Base-by-base conservation (phyloP, 805 yeast species). In the Priceomyces medius region DNA sequence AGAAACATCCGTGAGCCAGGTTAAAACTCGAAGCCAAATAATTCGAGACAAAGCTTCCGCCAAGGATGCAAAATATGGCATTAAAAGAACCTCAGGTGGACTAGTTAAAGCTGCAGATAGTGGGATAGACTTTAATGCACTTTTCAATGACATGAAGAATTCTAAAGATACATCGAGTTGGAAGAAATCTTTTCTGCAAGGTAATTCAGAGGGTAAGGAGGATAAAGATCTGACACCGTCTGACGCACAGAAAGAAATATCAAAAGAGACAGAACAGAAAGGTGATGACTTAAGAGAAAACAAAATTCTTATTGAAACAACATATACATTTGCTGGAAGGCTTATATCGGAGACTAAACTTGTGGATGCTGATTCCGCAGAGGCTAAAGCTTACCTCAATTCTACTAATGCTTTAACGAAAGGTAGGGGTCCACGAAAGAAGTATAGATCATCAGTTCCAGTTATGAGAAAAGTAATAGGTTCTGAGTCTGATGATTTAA, bases 311-410 rank as follows among this genome's bases (percentile, higher is more conserved):
- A 89, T 91, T 42, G 81, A 78, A 45, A 74, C 93, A 47, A 78
- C 82, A 2, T 91, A 87, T 58, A 85, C 86, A 43, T 91, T 88
- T 73, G 98, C 99, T 0, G 97, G 97, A 4, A 85, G 85, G 52
- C 70, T 80, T 2, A 73, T 85, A 2, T 78, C 84, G 0, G 96
- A 90, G 54, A 82, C 83, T 44, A 88, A 87, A 61, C 70, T 74
- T 62, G 97, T 93, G 1, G 84, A 80, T 35, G 76, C 75, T 6
- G 73, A 79, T 35, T 85, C 96, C 7, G 93, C 93, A 10, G 97
- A 88, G 58, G 98, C 95, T 0, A 80, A 79, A 49, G 96, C 90
- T 14, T 88, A 83, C 54, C 59, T 87, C 32, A 78, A 76, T 45
- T 79, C 84, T 1, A 64, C 80, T 1, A 72, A 69, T 20, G 66